Conservation (phyloP, 2,329 filamentous ascomycete genomes). For the Meredithiella fracta region DNA sequence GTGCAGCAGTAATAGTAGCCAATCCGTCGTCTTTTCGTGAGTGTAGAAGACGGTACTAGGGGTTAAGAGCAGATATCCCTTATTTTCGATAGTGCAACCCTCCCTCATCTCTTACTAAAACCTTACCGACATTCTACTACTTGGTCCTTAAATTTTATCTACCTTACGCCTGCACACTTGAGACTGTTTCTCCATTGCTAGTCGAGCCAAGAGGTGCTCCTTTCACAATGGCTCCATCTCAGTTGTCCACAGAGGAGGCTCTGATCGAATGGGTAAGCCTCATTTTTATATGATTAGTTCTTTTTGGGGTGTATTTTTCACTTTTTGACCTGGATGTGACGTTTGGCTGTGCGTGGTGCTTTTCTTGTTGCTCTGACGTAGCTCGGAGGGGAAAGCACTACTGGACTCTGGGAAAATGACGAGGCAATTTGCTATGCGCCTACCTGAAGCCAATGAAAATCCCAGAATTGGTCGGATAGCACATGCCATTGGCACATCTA, state of each 20-base stretch:
- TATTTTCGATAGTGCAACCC: conserved; percentile 2
- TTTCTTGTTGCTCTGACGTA: not conserved
- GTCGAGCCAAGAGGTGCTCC: conserved; percentile 3
- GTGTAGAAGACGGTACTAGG: too few relatives aligned
- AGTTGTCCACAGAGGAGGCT: conserved; percentile 12
- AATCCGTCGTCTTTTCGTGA: too few relatives aligned
- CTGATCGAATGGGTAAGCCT: conserved; percentile 13
- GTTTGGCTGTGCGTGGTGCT: not conserved
- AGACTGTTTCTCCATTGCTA: conserved; percentile 7
- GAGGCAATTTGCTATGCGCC: not conserved
- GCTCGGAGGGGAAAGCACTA: not conserved
- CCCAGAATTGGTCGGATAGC: too few relatives aligned
- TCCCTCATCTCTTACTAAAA: not conserved
- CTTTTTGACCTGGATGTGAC: not conserved
- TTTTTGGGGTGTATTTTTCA: not conserved
- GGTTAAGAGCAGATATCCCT: not conserved
- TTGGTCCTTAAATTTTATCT: too few relatives aligned
- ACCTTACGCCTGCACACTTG: not conserved
- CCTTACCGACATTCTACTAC: not conserved
- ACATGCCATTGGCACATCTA: too few relatives aligned
- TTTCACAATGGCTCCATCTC: conserved; percentile 8
- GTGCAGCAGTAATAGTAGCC: too few relatives aligned
- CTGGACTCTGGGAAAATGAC: not conserved
- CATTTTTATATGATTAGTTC: not conserved
- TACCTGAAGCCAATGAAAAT: too few relatives aligned